Conservation (phyloP, 352 stramenopile species). For the Phytophthora tentaculata region DNA sequence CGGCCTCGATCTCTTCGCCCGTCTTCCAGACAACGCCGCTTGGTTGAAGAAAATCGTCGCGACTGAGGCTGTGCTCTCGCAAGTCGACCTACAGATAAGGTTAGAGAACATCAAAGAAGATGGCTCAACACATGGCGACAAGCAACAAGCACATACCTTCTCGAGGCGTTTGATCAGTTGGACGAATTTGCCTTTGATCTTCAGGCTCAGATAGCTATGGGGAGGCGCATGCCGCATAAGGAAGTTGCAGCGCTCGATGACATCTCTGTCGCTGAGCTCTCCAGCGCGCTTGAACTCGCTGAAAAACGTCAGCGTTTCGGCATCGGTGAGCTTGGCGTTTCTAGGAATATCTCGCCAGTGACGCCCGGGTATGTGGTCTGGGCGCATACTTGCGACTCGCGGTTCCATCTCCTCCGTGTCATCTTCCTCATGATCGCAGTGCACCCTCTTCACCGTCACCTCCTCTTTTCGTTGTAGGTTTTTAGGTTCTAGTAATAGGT, state of each 20-base stretch:
- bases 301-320: slow-evolving; percentile 6
- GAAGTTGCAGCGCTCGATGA: slow-evolving; percentile 5
- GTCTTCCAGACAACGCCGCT: slow-evolving; percentile 6
- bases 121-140: not conserved
- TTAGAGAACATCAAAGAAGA: not conserved
- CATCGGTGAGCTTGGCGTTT: slow-evolving; percentile 4
- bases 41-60: slow-evolving; percentile 2
- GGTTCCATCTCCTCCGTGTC: not conserved
- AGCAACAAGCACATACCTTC: slow-evolving; percentile 1
- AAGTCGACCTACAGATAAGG: not conserved
- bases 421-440: no score
- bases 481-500: no score
- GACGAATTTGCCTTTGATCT: slow-evolving; percentile 4
- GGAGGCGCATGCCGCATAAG: slow-evolving; percentile 7
- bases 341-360: not conserved
- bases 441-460: no score
- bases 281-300: slow-evolving; percentile 2
- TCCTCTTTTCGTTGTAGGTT: no score
- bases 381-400: not conserved
- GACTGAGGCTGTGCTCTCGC: slow-evolving; percentile 4
- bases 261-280: slow-evolving; percentile 1
- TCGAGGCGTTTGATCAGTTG: slow-evolving; percentile 2
- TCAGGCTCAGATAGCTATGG: not conserved
- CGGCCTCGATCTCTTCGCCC: slow-evolving; percentile 4
- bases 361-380: not conserved